These are phyloP conservation scores for Ophiostoma australiae DNA, from an alignment of 2,329 filamentous ascomycete species.

Conservation along the genomic window DNA sequence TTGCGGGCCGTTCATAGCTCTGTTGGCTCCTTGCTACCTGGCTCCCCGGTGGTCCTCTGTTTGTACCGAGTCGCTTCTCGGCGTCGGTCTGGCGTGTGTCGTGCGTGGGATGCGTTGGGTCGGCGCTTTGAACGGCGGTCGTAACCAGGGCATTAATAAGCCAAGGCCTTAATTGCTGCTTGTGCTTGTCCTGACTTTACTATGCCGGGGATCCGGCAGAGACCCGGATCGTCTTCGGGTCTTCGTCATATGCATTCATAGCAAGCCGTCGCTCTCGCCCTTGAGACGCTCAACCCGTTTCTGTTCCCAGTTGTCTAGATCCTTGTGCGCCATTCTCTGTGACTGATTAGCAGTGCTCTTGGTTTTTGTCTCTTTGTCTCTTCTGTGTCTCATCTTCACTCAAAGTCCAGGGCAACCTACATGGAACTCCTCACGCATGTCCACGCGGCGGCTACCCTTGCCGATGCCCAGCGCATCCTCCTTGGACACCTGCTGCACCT, in stretches of 20 bases:
- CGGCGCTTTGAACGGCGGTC: not conserved
- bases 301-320: slow-evolving; percentile 95
- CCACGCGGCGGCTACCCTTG: slow-evolving; percentile 63
- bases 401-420: slow-evolving; percentile 45
- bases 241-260: slow-evolving; percentile 36
- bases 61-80: not conserved
- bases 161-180: not conserved
- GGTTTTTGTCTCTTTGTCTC: not conserved
- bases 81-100: not conserved
- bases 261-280: slow-evolving; percentile 81
- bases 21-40: not conserved
- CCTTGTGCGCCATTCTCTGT: slow-evolving; percentile 77
- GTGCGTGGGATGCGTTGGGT: not conserved
- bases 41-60: not conserved
- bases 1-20: not conserved
- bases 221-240: not conserved
- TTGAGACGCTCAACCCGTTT: slow-evolving; percentile 85
- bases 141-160: no score
- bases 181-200: not conserved
- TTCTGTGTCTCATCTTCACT: not conserved
- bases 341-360: not conserved
- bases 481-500: slow-evolving; percentile 75
- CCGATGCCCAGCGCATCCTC: slow-evolving; percentile 84
- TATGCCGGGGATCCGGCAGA: not conserved
- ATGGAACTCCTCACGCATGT: slow-evolving; percentile 82